Percentiles rank a stretch among this genome's conserved stretches.
Evolutionary conservation across 352 stramenopile genomes (phyloP).

Genomic region (Pythium insidiosum): DNA sequence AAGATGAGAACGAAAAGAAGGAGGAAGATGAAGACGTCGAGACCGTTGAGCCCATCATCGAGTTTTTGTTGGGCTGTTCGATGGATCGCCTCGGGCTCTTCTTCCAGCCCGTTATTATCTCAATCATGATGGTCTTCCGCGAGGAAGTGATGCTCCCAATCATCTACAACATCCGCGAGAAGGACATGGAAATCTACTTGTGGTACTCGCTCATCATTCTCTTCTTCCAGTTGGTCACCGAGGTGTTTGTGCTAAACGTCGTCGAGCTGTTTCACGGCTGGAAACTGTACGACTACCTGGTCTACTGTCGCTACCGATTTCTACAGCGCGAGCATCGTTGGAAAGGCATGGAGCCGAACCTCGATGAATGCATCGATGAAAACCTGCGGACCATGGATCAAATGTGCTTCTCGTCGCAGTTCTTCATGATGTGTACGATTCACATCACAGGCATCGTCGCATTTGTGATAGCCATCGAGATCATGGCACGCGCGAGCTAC

Average conservation of each 20-base stretch:
- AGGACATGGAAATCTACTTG: conserved; percentile 97
- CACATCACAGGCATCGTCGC: conserved; percentile 94
- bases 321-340: conserved; percentile 93
- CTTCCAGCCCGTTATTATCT: conserved; percentile 92
- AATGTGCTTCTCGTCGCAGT: conserved; percentile 97
- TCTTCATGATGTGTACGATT: conserved; percentile 96
- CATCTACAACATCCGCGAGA: conserved; percentile 94
- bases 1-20: conserved; percentile 31
- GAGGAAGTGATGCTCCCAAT: conserved; percentile 91
- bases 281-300: conserved; percentile 98
- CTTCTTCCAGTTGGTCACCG: conserved; percentile 90
- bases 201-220: conserved; percentile 94
- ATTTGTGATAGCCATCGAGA: conserved; percentile 93
- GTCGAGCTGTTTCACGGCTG: conserved; percentile 97
- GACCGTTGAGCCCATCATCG: conserved; percentile 96
- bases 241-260: conserved; percentile 94
- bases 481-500: conserved; percentile 93
- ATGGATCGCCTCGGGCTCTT: conserved; percentile 91
- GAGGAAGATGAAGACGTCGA: conserved; percentile 60
- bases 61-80: conserved; percentile 87
- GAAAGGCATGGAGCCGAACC: conserved; percentile 94
- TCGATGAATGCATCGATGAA: conserved; percentile 97
- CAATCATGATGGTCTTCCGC: conserved; percentile 94
- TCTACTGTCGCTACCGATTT: conserved; percentile 95
- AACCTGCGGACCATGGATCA: conserved; percentile 93